Percentiles rank a stretch among this genome's conserved stretches.
These are phyloP conservation scores for Kodamaea sagamina DNA, from an alignment of 805 yeast species.

Conservation along the genomic window DNA sequence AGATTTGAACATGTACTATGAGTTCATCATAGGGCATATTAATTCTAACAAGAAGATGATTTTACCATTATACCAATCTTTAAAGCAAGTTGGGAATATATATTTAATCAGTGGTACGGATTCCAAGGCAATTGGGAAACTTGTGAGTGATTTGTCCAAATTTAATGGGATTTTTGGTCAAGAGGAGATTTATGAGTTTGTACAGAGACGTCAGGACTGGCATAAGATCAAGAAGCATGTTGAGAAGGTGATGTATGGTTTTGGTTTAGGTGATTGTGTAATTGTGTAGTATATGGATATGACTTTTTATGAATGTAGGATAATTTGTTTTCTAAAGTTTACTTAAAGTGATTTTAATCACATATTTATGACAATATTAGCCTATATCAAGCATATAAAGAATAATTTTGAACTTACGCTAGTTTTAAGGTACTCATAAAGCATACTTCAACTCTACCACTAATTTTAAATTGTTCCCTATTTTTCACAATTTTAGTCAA, in stretches of 20 bases:
- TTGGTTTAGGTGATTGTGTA: conserved; percentile 75
- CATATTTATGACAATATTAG: background rate
- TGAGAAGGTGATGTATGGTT: conserved; percentile 93
- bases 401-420: no score
- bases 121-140: conserved; percentile 79
- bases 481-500: no score
- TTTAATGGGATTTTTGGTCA: conserved; percentile 89
- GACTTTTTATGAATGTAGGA: background rate
- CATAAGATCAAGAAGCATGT: conserved; percentile 69
- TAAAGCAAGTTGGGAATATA: conserved; percentile 82
- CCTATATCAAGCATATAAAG: no score
- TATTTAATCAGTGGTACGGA: conserved; percentile 71
- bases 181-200: conserved; percentile 92
- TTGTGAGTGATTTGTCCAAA: conserved; percentile 79
- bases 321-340: background rate
- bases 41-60: conserved; percentile 65
- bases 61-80: conserved; percentile 72
- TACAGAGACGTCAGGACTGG: conserved; percentile 90
- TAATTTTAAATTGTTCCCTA: no score
- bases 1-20: conserved; percentile 78
- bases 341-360: background rate
- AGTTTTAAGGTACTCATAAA: no score
- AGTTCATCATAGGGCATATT: conserved; percentile 55
- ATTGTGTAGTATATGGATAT: conserved; percentile 39
- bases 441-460: no score